A percentile compares a stretch with the other conserved stretches of the same genome.
Evolutionary conservation across 1,139 yeast species (phyloP).

Genomic region (Candida labiduridarum): DNA sequence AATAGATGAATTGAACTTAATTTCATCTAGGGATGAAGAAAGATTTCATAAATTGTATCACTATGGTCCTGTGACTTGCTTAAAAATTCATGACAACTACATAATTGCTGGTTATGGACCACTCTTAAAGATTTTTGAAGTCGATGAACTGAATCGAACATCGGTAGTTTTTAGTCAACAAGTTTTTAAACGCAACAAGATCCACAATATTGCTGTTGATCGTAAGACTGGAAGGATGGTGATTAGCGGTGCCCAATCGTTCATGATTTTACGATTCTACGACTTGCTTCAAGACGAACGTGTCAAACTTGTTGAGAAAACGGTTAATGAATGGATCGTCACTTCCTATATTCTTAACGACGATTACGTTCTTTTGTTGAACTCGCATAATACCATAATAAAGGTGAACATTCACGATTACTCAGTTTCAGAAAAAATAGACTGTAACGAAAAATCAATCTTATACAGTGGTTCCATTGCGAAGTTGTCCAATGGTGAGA

Average conservation of each 20-base stretch:
- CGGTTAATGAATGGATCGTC: slow-evolving; percentile 78
- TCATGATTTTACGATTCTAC: slow-evolving; percentile 40
- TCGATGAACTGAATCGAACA: slow-evolving; percentile 31
- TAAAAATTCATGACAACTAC: slow-evolving; percentile 43
- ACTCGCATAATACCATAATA: slow-evolving; percentile 79
- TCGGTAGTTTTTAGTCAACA: slow-evolving; percentile 40
- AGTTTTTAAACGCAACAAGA: slow-evolving; percentile 69
- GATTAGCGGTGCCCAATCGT: slow-evolving; percentile 75
- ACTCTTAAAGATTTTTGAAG: slow-evolving; percentile 53
- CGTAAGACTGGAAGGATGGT: slow-evolving; percentile 35
- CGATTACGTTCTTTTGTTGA: slow-evolving; percentile 52
- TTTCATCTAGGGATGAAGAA: slow-evolving; percentile 24
- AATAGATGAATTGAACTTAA: slow-evolving; percentile 12
- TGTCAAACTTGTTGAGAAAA: slow-evolving; percentile 39
- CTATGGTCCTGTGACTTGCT: slow-evolving; percentile 75
- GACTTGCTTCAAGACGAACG: slow-evolving; percentile 20
- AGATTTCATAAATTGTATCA: slow-evolving; percentile 29
- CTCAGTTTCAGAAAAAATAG: slow-evolving; percentile 40
- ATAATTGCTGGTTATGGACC: slow-evolving; percentile 82
- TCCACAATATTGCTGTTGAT: slow-evolving; percentile 66
- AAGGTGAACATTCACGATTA: slow-evolving; percentile 37
- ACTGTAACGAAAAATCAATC: slow-evolving; percentile 76
- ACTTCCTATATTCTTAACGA: slow-evolving; percentile 52
- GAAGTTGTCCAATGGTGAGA: slow-evolving; percentile 41
- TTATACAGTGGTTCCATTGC: slow-evolving; percentile 82